phyloP scores from a whole-genome alignment of 2,329 filamentous ascomycete genomes.

The Macrophomina tecta region DNA sequence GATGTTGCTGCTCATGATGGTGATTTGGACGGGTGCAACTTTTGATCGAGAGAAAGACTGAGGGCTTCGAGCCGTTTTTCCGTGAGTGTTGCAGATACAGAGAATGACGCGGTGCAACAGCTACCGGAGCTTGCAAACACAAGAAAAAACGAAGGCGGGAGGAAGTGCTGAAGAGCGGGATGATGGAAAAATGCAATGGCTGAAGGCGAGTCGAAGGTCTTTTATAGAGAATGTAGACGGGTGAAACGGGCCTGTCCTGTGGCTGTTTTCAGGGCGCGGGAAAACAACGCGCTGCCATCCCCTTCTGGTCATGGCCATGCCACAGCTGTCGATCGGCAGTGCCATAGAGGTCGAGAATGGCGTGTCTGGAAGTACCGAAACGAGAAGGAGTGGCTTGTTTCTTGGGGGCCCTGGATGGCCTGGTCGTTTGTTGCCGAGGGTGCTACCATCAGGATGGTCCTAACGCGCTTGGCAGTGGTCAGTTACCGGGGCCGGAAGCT shows the following conservation, averaged over 20 bases:
- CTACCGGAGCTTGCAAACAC: constrained; percentile 23
- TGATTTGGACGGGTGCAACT: neutral
- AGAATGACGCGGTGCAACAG: constrained; percentile 17
- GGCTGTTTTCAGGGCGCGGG: neutral
- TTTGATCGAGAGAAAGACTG: constrained; percentile 1
- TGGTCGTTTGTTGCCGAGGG: constrained; percentile 4
- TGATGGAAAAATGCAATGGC: neutral
- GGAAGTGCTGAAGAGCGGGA: constrained; percentile 14
- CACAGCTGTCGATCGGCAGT: neutral
- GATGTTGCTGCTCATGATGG: constrained; percentile 11
- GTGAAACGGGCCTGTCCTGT: constrained; percentile 2
- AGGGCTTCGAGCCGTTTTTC: constrained; percentile 6
- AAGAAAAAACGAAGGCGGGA: constrained; percentile 7
- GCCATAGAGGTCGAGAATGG: neutral
- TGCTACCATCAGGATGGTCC: constrained; percentile 3
- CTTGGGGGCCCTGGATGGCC: constrained; percentile 3
- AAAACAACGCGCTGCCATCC: neutral
- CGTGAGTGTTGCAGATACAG: constrained; percentile 4
- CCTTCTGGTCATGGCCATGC: neutral
- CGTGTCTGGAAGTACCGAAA: constrained; percentile 1
- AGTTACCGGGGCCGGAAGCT: neutral
- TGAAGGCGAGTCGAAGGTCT: neutral
- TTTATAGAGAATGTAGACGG: constrained; percentile 17
- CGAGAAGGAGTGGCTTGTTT: constrained; percentile 11
- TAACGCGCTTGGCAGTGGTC: neutral